Evolutionary conservation across 2,329 filamentous ascomycete genomes (phyloP).

Genomic region (Aspergillus tubingensis): DNA sequence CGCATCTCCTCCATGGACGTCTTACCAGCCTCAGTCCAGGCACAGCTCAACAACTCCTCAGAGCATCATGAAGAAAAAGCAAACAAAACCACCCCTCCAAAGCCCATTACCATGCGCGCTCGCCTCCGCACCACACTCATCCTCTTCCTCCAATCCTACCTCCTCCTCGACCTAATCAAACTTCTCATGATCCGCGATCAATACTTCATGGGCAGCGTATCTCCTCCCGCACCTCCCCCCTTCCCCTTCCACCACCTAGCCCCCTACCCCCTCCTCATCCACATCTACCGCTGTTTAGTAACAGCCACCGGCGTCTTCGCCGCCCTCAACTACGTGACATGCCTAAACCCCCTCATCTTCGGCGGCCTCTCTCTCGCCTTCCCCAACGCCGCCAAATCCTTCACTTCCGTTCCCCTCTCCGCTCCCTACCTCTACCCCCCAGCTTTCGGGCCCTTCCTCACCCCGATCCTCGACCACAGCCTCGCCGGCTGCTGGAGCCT

Average conservation of each 20-base stretch:
- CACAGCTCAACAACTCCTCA: slow-evolving; percentile 21
- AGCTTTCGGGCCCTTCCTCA: slow-evolving; percentile 55
- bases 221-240: slow-evolving; percentile 47
- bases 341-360: slow-evolving; percentile 63
- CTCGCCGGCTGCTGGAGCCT: slow-evolving; percentile 79
- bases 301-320: slow-evolving; percentile 59
- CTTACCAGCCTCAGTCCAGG: slow-evolving; percentile 31
- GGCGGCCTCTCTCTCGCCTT: slow-evolving; percentile 53
- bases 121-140: slow-evolving; percentile 52
- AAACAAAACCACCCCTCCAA: too few species aligned
- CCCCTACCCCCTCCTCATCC: slow-evolving; percentile 47
- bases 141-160: slow-evolving; percentile 59
- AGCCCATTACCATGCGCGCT: slow-evolving; percentile 19
- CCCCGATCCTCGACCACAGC: slow-evolving; percentile 59
- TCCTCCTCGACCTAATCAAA: slow-evolving; percentile 70
- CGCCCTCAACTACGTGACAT: slow-evolving; percentile 64
- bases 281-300: slow-evolving; percentile 59
- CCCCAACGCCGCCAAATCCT: slow-evolving; percentile 56
- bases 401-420: slow-evolving; percentile 61
- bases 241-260: slow-evolving; percentile 46
- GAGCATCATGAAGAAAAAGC: background rate
- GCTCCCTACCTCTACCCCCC: slow-evolving; percentile 64
- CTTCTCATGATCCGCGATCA: slow-evolving; percentile 72
- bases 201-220: slow-evolving; percentile 68
- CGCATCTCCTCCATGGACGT: slow-evolving; percentile 50